Conservation (phyloP, 2,329 filamentous ascomycete species). For the Colletotrichum camelliae region DNA sequence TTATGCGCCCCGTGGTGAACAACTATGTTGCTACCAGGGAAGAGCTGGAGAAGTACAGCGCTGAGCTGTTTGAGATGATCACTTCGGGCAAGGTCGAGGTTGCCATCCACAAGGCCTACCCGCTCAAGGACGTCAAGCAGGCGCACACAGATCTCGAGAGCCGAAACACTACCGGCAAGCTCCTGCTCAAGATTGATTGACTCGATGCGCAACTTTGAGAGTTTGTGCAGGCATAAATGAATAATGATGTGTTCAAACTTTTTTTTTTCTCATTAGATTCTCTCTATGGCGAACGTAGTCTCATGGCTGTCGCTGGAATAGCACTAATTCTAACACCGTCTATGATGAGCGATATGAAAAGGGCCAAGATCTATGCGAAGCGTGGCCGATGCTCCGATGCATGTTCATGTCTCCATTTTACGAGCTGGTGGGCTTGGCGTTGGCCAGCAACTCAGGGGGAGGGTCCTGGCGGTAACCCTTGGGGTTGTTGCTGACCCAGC, state of each 20-base stretch:
- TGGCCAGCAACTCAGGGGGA: conserved; percentile 79
- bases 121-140: conserved; percentile 71
- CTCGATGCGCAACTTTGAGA: not conserved
- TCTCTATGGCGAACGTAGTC: conserved; percentile 4
- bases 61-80: conserved; percentile 77
- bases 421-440: conserved; percentile 48
- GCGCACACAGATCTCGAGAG: conserved; percentile 83
- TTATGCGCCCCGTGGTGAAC: conserved; percentile 77
- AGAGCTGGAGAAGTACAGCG: conserved; percentile 73
- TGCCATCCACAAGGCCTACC: conserved; percentile 78
- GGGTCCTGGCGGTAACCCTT: conserved; percentile 92
- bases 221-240: not conserved
- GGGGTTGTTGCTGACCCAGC: conserved; percentile 96
- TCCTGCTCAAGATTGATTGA: conserved; percentile 71
- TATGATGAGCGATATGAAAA: not conserved
- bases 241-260: not conserved
- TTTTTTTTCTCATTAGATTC: not conserved
- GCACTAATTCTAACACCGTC: conserved; percentile 13
- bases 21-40: conserved; percentile 73
- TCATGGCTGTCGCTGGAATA: conserved; percentile 16
- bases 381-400: not conserved
- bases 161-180: conserved; percentile 83
- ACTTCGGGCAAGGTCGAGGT: conserved; percentile 72
- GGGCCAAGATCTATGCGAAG: not conserved
- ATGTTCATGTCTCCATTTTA: not conserved